phyloP scores from a whole-genome alignment of 2,329 filamentous ascomycete species.

The Coleophoma eucalyptorum region DNA sequence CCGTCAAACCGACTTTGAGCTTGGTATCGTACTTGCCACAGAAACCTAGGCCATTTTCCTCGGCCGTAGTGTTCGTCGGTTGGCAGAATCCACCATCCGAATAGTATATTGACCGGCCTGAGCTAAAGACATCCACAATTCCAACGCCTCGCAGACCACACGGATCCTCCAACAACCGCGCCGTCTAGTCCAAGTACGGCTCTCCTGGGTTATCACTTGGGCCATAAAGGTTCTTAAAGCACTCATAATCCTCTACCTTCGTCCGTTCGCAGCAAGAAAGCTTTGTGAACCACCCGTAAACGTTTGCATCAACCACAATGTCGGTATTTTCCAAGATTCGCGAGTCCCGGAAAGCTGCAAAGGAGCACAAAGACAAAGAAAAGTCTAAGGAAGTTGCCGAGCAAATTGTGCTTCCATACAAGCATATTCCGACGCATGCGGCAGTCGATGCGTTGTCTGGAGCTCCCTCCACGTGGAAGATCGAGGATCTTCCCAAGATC shows the following conservation, averaged over 20 bases:
- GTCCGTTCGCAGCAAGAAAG: not conserved
- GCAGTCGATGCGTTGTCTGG: slow-evolving; percentile 52
- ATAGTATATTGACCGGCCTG: too few species aligned
- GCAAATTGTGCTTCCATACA: slow-evolving; percentile 40
- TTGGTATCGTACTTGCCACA: too few species aligned
- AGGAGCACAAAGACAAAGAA: slow-evolving; percentile 48
- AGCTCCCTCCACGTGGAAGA: slow-evolving; percentile 47
- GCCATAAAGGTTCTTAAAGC: not conserved
- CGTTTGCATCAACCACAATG: slow-evolving; percentile 35
- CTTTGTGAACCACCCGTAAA: not conserved
- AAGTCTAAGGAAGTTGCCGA: slow-evolving; percentile 23
- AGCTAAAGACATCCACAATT: too few species aligned
- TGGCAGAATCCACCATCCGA: too few species aligned
- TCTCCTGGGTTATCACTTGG: slow-evolving; percentile 2
- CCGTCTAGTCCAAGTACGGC: not conserved
- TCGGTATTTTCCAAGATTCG: slow-evolving; percentile 53
- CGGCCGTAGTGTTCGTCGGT: too few species aligned
- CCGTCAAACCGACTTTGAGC: too few species aligned
- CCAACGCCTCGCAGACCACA: too few species aligned
- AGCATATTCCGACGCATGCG: slow-evolving; percentile 59
- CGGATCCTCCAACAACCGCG: too few species aligned
- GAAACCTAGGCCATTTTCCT: too few species aligned
- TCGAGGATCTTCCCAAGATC: slow-evolving; percentile 29
- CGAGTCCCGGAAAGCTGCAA: slow-evolving; percentile 49
- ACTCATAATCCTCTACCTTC: not conserved